Conservation (phyloP, 768 basidiomycete species). For the Mycena alexandri region DNA sequence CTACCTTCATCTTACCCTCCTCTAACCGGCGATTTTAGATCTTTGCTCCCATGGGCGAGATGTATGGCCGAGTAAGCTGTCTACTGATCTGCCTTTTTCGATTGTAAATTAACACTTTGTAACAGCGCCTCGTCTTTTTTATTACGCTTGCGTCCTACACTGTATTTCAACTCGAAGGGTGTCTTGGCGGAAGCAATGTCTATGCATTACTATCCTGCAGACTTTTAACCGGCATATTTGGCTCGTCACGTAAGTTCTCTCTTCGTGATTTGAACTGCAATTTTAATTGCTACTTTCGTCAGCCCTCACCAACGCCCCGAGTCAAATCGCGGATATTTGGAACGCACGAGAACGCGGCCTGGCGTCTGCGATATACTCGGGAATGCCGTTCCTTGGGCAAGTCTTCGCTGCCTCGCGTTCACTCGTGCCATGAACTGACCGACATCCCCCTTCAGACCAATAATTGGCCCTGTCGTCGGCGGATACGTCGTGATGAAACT, state of each 20-base stretch:
- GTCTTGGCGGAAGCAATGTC: conserved; percentile 58
- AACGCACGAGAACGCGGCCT: conserved; percentile 69
- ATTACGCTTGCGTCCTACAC: conserved; percentile 63
- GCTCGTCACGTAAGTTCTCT: conserved; percentile 62
- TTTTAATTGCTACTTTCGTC: conserved; percentile 15
- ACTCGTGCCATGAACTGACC: not conserved
- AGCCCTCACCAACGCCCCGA: conserved; percentile 73
- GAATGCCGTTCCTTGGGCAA: conserved; percentile 69
- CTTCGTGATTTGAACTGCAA: conserved; percentile 10
- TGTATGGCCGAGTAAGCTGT: conserved; percentile 65
- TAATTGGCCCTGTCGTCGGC: conserved; percentile 77
- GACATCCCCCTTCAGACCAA: conserved; percentile 43
- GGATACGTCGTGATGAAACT: conserved; percentile 70
- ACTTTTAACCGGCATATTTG: conserved; percentile 69
- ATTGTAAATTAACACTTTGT: conserved; percentile 5
- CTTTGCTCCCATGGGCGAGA: conserved; percentile 73
- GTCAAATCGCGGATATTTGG: conserved; percentile 71
- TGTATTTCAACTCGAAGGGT: conserved; percentile 67
- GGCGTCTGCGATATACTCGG: conserved; percentile 70
- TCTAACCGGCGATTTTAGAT: conserved; percentile 56
- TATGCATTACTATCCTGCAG: conserved; percentile 64
- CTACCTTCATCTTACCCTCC: not conserved
- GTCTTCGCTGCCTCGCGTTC: conserved; percentile 42
- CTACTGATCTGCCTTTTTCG: conserved; percentile 3
- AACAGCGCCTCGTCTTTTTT: conserved; percentile 67